These are phyloP conservation scores for Eutrema heterophyllum DNA, from an alignment of 345 rosid genomes.

Conservation along the genomic window DNA sequence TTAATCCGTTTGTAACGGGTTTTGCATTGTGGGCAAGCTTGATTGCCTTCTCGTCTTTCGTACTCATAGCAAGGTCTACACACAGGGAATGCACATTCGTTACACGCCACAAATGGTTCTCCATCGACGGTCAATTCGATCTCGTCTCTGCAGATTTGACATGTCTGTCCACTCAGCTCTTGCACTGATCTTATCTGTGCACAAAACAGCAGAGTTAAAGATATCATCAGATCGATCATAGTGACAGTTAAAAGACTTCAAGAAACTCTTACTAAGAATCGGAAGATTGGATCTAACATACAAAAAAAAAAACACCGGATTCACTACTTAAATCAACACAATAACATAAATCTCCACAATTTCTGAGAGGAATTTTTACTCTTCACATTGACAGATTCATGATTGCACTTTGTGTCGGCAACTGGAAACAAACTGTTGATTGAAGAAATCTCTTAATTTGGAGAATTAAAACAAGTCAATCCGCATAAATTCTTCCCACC, in stretches of 20 bases:
- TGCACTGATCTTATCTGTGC: constrained; percentile 94
- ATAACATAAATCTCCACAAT: not conserved
- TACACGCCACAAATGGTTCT: constrained; percentile 94
- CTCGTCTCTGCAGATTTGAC: constrained; percentile 93
- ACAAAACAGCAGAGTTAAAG: not conserved
- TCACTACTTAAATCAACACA: not conserved
- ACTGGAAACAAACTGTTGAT: not conserved
- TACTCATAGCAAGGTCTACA: constrained; percentile 97
- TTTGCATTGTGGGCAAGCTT: constrained; percentile 98
- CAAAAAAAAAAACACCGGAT: not conserved
- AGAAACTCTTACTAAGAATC: not conserved
- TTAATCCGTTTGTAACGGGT: constrained; percentile 91
- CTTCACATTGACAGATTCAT: constrained; percentile 11
- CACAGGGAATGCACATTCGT: constrained; percentile 98
- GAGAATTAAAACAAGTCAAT: constrained; percentile 3
- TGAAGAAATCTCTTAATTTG: not conserved
- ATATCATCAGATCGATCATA: not conserved
- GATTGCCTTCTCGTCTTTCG: constrained; percentile 95
- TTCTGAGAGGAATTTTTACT: not conserved
- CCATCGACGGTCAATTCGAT: constrained; percentile 75
- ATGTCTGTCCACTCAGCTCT: constrained; percentile 92
- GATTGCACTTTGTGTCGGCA: not conserved
- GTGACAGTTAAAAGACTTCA: not conserved
- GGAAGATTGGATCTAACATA: constrained; percentile 1
- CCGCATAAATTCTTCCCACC: constrained; percentile 5